Evolutionary conservation across 2,329 filamentous ascomycete species (phyloP).

Genomic region (Trichoderma atrobrunneum): DNA sequence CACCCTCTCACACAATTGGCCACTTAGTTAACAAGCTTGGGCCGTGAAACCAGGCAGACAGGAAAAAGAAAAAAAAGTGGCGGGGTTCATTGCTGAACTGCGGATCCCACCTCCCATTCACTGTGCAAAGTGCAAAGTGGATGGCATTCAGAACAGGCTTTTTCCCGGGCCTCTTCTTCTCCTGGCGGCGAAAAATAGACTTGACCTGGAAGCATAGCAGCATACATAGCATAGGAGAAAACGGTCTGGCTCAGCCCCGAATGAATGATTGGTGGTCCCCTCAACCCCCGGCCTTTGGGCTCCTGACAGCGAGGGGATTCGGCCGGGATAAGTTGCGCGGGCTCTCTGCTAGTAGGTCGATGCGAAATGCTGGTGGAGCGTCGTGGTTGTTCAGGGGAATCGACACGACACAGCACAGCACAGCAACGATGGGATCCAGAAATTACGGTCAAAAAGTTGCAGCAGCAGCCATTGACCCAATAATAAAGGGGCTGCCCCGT

Average conservation of each 20-base stretch:
- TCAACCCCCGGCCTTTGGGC: not conserved
- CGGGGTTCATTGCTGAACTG: slow-evolving; percentile 15
- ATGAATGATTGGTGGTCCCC: not conserved
- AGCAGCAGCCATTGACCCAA: not conserved
- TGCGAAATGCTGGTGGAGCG: slow-evolving; percentile 18
- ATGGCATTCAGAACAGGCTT: not conserved
- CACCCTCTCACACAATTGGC: slow-evolving; percentile 2
- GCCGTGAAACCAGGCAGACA: slow-evolving; percentile 6
- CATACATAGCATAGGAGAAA: not conserved
- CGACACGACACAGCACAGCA: not conserved
- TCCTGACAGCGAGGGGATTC: not conserved
- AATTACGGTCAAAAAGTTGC: slow-evolving; percentile 20
- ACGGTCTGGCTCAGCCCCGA: not conserved
- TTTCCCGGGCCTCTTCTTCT: not conserved
- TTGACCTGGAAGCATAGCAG: not conserved
- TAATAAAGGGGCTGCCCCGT: slow-evolving; percentile 12
- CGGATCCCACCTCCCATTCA: slow-evolving; percentile 9
- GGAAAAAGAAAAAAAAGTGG: slow-evolving; percentile 1
- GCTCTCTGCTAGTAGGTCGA: slow-evolving; percentile 1
- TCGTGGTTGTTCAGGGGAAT: not conserved
- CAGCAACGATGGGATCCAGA: slow-evolving; percentile 17
- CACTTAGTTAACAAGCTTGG: slow-evolving; percentile 11
- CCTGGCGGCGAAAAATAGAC: not conserved
- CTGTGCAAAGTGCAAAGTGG: not conserved
- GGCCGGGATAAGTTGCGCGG: slow-evolving; percentile 11